Conservation (phyloP, 148 eudicot genomes). For the Simmondsia chinensis region DNA sequence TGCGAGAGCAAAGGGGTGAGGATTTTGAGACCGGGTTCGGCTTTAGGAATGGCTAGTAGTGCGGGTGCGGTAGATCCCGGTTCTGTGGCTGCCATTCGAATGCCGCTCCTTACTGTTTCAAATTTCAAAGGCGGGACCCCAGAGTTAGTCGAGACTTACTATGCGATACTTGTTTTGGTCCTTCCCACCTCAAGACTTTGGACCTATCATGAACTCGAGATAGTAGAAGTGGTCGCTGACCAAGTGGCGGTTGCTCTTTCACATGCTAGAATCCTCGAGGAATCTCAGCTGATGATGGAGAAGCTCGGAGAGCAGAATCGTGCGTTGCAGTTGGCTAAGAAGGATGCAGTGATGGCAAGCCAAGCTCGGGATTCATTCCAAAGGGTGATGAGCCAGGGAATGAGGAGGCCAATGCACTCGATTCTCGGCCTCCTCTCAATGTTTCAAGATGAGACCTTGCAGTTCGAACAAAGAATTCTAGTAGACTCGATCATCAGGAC, state of each 20-base stretch:
- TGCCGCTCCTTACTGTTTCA: constrained; percentile 71
- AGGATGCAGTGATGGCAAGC: constrained; percentile 81
- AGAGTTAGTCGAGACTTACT: constrained; percentile 52
- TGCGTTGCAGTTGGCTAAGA: constrained; percentile 56
- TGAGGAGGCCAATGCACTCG: constrained; percentile 90
- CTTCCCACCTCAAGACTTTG: constrained; percentile 51
- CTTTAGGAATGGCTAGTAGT: constrained; percentile 46
- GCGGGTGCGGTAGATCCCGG: constrained; percentile 43
- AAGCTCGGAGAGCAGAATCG: constrained; percentile 58
- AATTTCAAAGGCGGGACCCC: constrained; percentile 90
- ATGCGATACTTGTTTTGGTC: constrained; percentile 74
- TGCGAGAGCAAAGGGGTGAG: constrained; percentile 44
- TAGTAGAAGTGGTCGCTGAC: constrained; percentile 77
- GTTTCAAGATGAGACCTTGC: constrained; percentile 52
- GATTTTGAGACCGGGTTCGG: constrained; percentile 45
- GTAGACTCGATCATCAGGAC: constrained; percentile 66
- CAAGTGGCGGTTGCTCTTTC: constrained; percentile 95
- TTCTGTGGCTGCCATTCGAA: constrained; percentile 68
- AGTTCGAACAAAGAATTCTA: constrained; percentile 37
- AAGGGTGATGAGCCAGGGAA: constrained; percentile 78
- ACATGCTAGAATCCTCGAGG: constrained; percentile 89
- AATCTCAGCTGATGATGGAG: constrained; percentile 70
- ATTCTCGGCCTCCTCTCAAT: constrained; percentile 70
- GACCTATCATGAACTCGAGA: constrained; percentile 62
- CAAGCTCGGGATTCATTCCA: constrained; percentile 70